Evolutionary conservation across 768 basidiomycete species (phyloP), one percentile per base, ranked within the genome.

Genomic region (Kwoniella botswanensis): DNA sequence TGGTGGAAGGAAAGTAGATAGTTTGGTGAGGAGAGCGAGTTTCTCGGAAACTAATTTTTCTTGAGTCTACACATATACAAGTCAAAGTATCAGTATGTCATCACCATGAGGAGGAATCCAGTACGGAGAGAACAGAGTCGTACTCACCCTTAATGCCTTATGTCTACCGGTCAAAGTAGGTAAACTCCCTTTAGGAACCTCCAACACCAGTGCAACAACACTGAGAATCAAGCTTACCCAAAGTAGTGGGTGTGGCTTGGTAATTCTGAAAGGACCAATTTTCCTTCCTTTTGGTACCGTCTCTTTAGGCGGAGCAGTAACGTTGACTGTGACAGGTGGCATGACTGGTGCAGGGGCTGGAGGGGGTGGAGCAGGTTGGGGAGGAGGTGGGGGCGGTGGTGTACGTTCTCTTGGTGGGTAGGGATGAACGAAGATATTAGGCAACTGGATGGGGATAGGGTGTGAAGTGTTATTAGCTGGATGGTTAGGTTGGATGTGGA

Each of bases 91-190:
- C 57, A 29, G 24, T 59, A 9, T 26, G 10, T 26, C 9, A 6
- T 59, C 57, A 29, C 9, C n/a, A 35, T 35, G 7, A 4, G 57
- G 24, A 22, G 57, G 24, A 18, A 7, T 18, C 12, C 62, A 65
- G n/a, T 7, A 22, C 50, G 58, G 58, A 21, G 10, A 61, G 56
- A 15, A 57, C 24, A 65, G 12, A 12, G 21, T 50, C n/a, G 26
- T 2, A 78, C 79, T 63, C 63, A 81, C 79, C 35, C 79, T 46
- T 41, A 81, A 68, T 12, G 71, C 76, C 66, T 74, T 76, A 58
- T 81, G 79, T 17, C 79, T 18, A 0, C 79, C 78, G 0, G 79
- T 81, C 53, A 81, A 50, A 21, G 79, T 79, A 6, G 79, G 79
- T 52, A 81, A 64, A 57, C 63, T 57, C 9, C 78, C 77, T 52